Conservation (phyloP, 1,284 basidiomycete genomes). For the Melampsora americana region DNA sequence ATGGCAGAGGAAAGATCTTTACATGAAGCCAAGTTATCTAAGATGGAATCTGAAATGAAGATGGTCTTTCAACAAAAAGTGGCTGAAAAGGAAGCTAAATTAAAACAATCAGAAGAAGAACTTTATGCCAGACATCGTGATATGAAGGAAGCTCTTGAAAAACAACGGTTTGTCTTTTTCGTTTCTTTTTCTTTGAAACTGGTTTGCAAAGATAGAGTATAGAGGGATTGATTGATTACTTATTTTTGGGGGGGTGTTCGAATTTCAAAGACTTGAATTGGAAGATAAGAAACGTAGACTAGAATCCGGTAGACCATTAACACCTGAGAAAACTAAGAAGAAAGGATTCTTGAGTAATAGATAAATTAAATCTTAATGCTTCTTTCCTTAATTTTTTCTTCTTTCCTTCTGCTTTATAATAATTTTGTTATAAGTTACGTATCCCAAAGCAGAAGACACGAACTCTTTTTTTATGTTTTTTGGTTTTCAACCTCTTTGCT, state of each 20-base stretch:
- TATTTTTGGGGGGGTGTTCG: neutral
- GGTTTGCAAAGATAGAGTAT: neutral
- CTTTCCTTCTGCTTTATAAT: neutral
- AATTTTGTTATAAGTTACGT: neutral
- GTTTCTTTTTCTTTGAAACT: neutral
- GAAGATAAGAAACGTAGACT: slow-evolving; percentile 44
- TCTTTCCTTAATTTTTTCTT: neutral
- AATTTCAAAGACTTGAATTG: slow-evolving; percentile 33
- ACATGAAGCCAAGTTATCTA: slow-evolving; percentile 75
- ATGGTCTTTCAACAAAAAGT: slow-evolving; percentile 97
- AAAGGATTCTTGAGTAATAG: slow-evolving; percentile 43
- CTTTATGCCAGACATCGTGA: slow-evolving; percentile 94
- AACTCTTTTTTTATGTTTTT: neutral
- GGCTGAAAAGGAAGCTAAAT: slow-evolving; percentile 93
- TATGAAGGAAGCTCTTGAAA: slow-evolving; percentile 81
- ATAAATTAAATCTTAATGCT: neutral
- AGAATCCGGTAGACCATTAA: slow-evolving; percentile 43
- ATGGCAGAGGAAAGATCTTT: slow-evolving; percentile 84
- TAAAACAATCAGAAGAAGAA: slow-evolving; percentile 97
- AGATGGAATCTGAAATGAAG: slow-evolving; percentile 87
- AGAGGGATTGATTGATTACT: neutral
- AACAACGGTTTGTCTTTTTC: slow-evolving; percentile 34
- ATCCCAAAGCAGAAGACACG: neutral
- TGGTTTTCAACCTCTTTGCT: neutral
- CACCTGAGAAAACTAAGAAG: slow-evolving; percentile 44